phyloP scores from a whole-genome alignment of 139 green algal species.

The Coelastrella sp. region DNA sequence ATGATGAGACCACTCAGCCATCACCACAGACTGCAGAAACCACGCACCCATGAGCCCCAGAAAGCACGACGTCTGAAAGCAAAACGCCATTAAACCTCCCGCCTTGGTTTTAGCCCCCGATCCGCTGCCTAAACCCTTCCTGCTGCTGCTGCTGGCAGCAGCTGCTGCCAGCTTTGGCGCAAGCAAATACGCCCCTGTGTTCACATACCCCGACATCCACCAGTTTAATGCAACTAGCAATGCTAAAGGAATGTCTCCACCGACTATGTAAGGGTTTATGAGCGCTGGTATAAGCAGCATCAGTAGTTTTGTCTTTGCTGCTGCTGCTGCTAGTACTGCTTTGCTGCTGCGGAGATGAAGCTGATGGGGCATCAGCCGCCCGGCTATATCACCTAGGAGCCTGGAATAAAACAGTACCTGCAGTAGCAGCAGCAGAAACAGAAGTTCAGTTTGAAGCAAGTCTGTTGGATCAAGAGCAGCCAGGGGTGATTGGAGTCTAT shows the following conservation, averaged over 20 bases:
- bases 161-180: slow-evolving; percentile 69
- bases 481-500: neutral
- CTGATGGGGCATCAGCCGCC: slow-evolving; percentile 68
- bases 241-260: slow-evolving; percentile 51
- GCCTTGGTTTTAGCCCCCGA: slow-evolving; percentile 61
- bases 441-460: neutral
- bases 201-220: slow-evolving; percentile 75
- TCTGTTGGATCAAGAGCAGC: neutral
- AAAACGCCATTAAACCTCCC: slow-evolving; percentile 76
- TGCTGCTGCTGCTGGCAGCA: slow-evolving; percentile 11
- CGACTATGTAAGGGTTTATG: slow-evolving; percentile 1
- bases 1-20: neutral
- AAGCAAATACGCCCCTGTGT: slow-evolving; percentile 81
- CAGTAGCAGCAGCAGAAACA: neutral
- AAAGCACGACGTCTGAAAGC: slow-evolving; percentile 77
- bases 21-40: slow-evolving; percentile 47
- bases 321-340: neutral
- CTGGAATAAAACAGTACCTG: slow-evolving; percentile 85
- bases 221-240: slow-evolving; percentile 66
- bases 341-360: slow-evolving; percentile 46
- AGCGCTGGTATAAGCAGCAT: slow-evolving; percentile 53
- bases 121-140: neutral
- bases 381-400: slow-evolving; percentile 76
- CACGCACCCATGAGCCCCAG: slow-evolving; percentile 65
- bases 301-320: neutral